Base-by-base conservation (phyloP, 805 yeast species). In the Maudiozyma turicensis region DNA sequence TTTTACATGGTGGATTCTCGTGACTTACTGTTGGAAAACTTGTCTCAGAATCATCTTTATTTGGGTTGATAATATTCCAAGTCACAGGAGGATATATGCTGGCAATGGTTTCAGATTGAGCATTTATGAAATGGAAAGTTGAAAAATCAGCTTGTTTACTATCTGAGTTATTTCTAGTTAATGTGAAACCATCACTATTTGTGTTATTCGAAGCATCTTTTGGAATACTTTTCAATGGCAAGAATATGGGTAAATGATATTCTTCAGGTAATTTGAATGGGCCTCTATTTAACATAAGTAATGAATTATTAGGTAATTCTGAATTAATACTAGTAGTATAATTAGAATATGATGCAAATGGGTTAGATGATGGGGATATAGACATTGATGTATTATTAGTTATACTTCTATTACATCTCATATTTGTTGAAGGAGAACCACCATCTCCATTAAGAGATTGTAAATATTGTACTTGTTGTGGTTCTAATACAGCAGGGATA, bases 101-200 rank as follows among this genome's bases (percentile, higher is more conserved):
- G 14, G 32, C 33, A 28, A 34, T 34, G 5, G 40, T 34, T 13
- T 15, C 31, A 20, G 45, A 43, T 20, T 15, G 26, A 13, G 43
- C 42, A 32, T 45, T 45, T 8, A 46, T 14, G 14, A 40, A 46
- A 32, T 46, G 48, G 14, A 28, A 46, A 26, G 48, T 46, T 28
- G 41, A 32, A 40, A 46, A 46, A 40, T 40, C 41, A 7, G 40
- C 44, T 6, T 20, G 13, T 40, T 46, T 46, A 40, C 40, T 40
- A 35, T 46, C 38, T n/a, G 43, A 40, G 14, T 40, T 40, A 41
- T 46, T 46, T 20, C 14, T 20, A 3, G 34, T 20, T 8, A 30
- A 15, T 4, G 37, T 20, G 14, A 31, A 31, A 35, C 14, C 38
- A 15, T 35, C 4, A 13, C 38, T n/a, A 15, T 35, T 35, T 35